These are phyloP conservation scores for Leishmania gerbilli DNA, from an alignment of 208 protist genomes.

Conservation along the genomic window DNA sequence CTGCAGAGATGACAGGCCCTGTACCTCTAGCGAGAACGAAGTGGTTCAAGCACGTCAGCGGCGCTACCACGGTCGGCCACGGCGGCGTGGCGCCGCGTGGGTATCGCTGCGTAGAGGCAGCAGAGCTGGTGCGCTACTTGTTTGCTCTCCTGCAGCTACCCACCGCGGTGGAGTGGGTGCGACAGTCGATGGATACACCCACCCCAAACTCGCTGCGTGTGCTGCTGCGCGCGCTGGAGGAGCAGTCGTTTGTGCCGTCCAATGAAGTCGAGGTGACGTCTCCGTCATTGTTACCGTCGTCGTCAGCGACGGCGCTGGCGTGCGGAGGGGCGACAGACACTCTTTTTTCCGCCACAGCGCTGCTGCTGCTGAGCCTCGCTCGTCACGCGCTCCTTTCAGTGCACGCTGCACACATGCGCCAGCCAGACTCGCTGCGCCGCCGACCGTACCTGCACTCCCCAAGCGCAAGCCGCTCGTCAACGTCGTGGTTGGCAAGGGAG, in stretches of 20 bases:
- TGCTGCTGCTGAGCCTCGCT: constrained; percentile 33
- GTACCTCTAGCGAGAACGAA: neutral
- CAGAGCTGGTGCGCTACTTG: constrained; percentile 32
- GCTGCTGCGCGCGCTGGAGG: constrained; percentile 27
- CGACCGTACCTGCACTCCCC: neutral
- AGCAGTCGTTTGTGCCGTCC: constrained; percentile 23
- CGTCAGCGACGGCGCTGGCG: constrained; percentile 12
- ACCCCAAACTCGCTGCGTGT: constrained; percentile 31
- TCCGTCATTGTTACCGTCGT: constrained; percentile 6
- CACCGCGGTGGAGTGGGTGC: constrained; percentile 25
- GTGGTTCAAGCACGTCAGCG: neutral
- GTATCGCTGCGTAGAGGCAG: constrained; percentile 29
- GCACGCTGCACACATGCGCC: constrained; percentile 12
- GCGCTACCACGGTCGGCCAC: neutral
- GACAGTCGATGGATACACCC: constrained; percentile 17
- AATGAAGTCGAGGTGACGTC: constrained; percentile 2
- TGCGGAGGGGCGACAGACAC: constrained; percentile 21
- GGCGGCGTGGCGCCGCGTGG: neutral
- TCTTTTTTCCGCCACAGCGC: constrained; percentile 32
- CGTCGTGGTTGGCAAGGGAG: neutral
- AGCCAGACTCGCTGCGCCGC: neutral
- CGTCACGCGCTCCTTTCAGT: constrained; percentile 32
- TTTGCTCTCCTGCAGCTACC: constrained; percentile 28
- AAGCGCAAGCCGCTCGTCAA: neutral
- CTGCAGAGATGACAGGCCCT: neutral